Percentiles rank a stretch among this genome's conserved stretches.
Evolutionary conservation across 805 yeast genomes (phyloP).

Genomic region (Sporopachydermia lactativora): DNA sequence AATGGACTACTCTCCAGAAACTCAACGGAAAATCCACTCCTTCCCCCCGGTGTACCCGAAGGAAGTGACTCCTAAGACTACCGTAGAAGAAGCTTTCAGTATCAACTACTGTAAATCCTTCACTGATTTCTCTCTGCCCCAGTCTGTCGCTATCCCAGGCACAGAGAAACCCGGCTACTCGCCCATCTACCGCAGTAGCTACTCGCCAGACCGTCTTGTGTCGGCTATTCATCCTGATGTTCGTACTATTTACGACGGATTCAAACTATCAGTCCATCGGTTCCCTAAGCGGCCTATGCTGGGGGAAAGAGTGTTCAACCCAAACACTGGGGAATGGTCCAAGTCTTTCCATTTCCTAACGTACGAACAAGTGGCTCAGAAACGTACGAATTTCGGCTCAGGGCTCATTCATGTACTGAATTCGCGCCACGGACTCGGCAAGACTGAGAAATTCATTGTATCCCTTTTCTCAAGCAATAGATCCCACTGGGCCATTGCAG

Average conservation of each 20-base stretch:
- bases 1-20: neutral
- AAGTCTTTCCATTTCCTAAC: slow-evolving; percentile 29
- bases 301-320: slow-evolving; percentile 23
- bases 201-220: slow-evolving; percentile 18
- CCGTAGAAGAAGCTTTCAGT: neutral
- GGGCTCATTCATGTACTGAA: slow-evolving; percentile 34
- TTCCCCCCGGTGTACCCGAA: neutral
- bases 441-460: slow-evolving; percentile 30
- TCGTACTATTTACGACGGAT: slow-evolving; percentile 24
- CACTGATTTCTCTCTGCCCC: slow-evolving; percentile 14
- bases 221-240: slow-evolving; percentile 21
- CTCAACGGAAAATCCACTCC: neutral
- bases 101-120: neutral
- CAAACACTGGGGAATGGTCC: slow-evolving; percentile 24
- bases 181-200: slow-evolving; percentile 33
- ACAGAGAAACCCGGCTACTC: slow-evolving; percentile 32
- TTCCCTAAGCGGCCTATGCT: slow-evolving; percentile 22
- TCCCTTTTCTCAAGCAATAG: slow-evolving; percentile 44
- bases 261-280: slow-evolving; percentile 16
- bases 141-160: slow-evolving; percentile 27
- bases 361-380: slow-evolving; percentile 26
- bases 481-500: slow-evolving; percentile 57
- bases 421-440: slow-evolving; percentile 2
- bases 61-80: neutral
- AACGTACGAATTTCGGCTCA: slow-evolving; percentile 37